Evolutionary conservation across 2,329 filamentous ascomycete species (phyloP).

Genomic region (Juglanconis juglandina): DNA sequence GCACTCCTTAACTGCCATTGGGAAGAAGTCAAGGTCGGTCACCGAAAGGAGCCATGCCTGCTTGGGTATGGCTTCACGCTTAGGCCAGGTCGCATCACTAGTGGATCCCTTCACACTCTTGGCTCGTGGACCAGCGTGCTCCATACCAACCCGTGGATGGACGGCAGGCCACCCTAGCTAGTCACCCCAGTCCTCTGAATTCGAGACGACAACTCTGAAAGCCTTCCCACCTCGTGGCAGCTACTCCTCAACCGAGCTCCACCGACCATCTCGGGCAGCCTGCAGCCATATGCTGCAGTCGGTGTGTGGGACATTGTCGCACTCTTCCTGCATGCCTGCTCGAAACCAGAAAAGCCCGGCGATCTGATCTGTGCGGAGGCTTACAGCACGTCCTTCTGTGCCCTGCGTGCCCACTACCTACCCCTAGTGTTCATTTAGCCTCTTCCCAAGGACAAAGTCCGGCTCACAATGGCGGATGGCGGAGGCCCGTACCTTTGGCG

Average conservation of each 20-base stretch:
- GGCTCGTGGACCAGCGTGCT: not conserved
- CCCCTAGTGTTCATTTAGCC: not conserved
- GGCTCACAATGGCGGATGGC: not conserved
- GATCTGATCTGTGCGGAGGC: conserved; percentile 11
- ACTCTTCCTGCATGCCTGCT: conserved; percentile 8
- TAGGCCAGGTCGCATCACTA: conserved; percentile 7
- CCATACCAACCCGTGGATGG: not conserved
- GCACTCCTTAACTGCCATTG: not conserved
- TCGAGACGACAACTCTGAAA: conserved; percentile 8
- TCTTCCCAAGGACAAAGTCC: not conserved
- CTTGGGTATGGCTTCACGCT: conserved; percentile 6
- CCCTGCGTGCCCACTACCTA: not conserved
- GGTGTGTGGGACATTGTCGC: conserved; percentile 14
- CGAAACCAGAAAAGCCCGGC: conserved; percentile 9
- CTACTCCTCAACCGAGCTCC: conserved; percentile 2
- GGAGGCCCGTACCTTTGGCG: not conserved
- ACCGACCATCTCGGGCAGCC: conserved; percentile 11
- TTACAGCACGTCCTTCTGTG: not conserved
- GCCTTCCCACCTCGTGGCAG: conserved; percentile 18
- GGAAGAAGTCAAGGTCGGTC: conserved; percentile 2
- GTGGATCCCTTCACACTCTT: not conserved
- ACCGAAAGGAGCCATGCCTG: conserved; percentile 6
- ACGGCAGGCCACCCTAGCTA: not conserved
- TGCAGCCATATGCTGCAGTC: conserved; percentile 12
- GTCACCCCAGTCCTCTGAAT: conserved; percentile 1